These are phyloP conservation scores for Pistacia vera DNA, from an alignment of 345 rosid genomes.

Conservation along the genomic window DNA sequence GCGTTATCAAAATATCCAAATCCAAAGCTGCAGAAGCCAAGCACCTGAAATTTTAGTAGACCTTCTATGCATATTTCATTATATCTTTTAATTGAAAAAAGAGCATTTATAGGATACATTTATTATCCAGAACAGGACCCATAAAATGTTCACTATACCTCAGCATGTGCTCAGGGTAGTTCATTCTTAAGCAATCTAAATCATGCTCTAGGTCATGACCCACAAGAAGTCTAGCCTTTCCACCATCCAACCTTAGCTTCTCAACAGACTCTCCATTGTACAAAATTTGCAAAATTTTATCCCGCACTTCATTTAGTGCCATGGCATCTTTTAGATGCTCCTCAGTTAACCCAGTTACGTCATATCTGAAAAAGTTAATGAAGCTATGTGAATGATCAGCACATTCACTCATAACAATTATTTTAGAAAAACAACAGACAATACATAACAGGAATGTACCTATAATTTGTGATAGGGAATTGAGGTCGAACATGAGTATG, in stretches of 20 bases:
- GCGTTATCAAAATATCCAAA: background rate
- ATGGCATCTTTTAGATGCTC: constrained; percentile 62
- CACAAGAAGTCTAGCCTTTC: constrained; percentile 64
- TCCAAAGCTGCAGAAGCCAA: background rate
- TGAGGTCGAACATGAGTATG: constrained; percentile 61
- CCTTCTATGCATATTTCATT: too few species aligned
- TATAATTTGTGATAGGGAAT: constrained; percentile 57
- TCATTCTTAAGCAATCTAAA: constrained; percentile 60
- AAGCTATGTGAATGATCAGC: constrained; percentile 1
- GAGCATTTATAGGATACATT: background rate
- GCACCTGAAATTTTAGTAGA: background rate
- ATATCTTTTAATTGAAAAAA: background rate
- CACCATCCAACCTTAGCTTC: constrained; percentile 37
- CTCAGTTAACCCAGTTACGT: constrained; percentile 69
- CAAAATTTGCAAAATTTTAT: constrained; percentile 46
- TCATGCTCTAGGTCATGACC: constrained; percentile 71
- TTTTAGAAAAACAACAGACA: constrained; percentile 11
- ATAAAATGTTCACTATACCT: constrained; percentile 43
- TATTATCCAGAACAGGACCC: background rate
- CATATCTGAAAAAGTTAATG: constrained; percentile 40
- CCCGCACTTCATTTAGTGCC: constrained; percentile 53
- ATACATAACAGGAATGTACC: constrained; percentile 32
- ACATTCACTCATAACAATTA: background rate
- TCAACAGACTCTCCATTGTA: constrained; percentile 47
- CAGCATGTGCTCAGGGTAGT: constrained; percentile 60